Conservation (phyloP, 805 yeast species). For the Komagataella pseudopastoris region DNA sequence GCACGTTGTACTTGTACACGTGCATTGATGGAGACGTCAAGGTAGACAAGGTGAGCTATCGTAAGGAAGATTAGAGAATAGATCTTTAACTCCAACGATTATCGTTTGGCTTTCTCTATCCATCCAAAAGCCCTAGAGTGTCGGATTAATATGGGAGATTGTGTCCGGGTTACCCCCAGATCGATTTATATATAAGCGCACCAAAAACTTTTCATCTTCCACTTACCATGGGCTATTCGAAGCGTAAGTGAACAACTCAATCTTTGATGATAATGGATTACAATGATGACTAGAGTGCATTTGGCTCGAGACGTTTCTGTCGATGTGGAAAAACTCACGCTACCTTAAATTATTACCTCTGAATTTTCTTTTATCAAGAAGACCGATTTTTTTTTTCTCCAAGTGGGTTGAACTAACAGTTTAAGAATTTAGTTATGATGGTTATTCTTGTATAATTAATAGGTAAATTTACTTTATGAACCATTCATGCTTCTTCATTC, state of each 20-base stretch:
- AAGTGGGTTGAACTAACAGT: not conserved
- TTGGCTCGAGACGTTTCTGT: slow-evolving; percentile 95
- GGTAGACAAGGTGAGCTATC: slow-evolving; percentile 74
- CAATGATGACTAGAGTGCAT: slow-evolving; percentile 96
- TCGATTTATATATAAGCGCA: not conserved
- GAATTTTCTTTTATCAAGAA: not conserved
- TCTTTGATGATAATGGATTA: slow-evolving; percentile 13
- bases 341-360: slow-evolving; percentile 68
- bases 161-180: not conserved
- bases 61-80: slow-evolving; percentile 26
- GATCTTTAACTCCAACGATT: no score
- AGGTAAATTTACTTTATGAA: not conserved
- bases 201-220: not conserved
- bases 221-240: not conserved
- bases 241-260: slow-evolving; percentile 12
- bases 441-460: not conserved
- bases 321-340: slow-evolving; percentile 99
- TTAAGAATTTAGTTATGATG: not conserved
- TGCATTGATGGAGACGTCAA: slow-evolving; percentile 70
- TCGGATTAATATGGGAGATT: not conserved
- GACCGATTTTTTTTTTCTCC: not conserved
- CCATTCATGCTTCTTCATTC: not conserved
- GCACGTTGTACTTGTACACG: slow-evolving; percentile 80
- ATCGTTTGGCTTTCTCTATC: not conserved
- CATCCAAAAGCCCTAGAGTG: not conserved